These are phyloP conservation scores for Aspergillus sp. DNA, from an alignment of 2,329 filamentous ascomycete species.

Conservation along the genomic window DNA sequence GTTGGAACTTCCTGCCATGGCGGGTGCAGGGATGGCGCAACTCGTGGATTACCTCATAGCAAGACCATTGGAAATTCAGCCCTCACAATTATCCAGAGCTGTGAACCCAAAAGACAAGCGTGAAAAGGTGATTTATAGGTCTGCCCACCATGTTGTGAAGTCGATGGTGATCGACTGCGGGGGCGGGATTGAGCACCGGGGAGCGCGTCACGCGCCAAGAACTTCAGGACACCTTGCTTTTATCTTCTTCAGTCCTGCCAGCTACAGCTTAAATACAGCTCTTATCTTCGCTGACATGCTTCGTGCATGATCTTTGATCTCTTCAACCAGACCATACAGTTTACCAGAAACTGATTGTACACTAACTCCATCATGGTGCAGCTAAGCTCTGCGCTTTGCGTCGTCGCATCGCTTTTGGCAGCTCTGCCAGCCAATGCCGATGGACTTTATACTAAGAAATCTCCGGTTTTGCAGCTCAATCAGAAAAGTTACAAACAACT, in stretches of 20 bases:
- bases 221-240: conserved; percentile 43
- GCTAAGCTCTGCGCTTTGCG: conserved; percentile 48
- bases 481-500: conserved; percentile 76
- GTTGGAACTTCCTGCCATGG: background rate
- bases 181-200: conserved; percentile 6
- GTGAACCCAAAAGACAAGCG: background rate
- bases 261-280: conserved; percentile 1
- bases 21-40: background rate
- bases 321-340: background rate
- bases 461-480: conserved; percentile 80
- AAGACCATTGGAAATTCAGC: background rate
- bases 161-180: background rate
- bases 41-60: background rate
- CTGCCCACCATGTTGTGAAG: background rate
- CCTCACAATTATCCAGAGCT: background rate
- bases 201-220: conserved; percentile 35
- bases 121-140: background rate
- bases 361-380: conserved; percentile 31
- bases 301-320: background rate
- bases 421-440: conserved; percentile 65
- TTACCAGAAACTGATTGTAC: background rate
- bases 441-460: conserved; percentile 80
- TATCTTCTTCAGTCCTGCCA: conserved; percentile 13
- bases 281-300: conserved; percentile 3
- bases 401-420: conserved; percentile 62